Conservation (phyloP, 2,329 filamentous ascomycete genomes). For the Aspergillus intermedius region DNA sequence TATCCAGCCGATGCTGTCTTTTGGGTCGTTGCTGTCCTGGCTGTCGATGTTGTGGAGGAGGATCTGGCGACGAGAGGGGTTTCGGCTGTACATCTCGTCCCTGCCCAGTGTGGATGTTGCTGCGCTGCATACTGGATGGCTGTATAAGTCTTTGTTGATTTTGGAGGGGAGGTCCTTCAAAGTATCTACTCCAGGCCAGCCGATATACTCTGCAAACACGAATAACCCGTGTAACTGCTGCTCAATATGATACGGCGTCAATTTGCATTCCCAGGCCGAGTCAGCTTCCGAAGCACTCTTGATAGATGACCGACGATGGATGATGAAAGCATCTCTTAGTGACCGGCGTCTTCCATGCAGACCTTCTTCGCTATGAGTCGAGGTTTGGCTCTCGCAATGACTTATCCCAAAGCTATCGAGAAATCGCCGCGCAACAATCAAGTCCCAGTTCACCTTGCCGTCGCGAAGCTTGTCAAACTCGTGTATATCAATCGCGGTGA, state of each 20-base stretch:
- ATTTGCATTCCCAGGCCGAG: conserved; percentile 28
- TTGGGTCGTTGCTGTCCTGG: conserved; percentile 6
- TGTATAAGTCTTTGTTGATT: conserved; percentile 19
- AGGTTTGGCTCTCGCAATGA: conserved; percentile 11
- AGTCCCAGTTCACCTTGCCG: conserved; percentile 52
- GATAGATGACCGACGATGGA: not conserved
- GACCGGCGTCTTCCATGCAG: not conserved
- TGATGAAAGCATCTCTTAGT: not conserved
- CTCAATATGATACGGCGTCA: conserved; percentile 30
- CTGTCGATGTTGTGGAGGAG: conserved; percentile 16
- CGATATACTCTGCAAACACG: conserved; percentile 44
- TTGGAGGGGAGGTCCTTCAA: conserved; percentile 35
- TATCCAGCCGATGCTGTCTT: conserved; percentile 47
- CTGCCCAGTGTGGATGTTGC: conserved; percentile 7
- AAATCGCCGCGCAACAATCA: conserved; percentile 48
- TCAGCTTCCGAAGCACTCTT: conserved; percentile 12
- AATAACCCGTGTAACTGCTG: conserved; percentile 46
- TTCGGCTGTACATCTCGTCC: conserved; percentile 27
- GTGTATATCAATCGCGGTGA: conserved; percentile 40
- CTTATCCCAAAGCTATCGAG: conserved; percentile 45
- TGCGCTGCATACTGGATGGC: conserved; percentile 6
- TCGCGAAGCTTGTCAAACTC: conserved; percentile 43
- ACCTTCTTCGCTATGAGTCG: not conserved
- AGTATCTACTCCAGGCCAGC: conserved; percentile 42
- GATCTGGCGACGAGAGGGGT: conserved; percentile 21